phyloP scores from a whole-genome alignment of 306 rosid genomes.

The Amphicarpaea edgeworthii region DNA sequence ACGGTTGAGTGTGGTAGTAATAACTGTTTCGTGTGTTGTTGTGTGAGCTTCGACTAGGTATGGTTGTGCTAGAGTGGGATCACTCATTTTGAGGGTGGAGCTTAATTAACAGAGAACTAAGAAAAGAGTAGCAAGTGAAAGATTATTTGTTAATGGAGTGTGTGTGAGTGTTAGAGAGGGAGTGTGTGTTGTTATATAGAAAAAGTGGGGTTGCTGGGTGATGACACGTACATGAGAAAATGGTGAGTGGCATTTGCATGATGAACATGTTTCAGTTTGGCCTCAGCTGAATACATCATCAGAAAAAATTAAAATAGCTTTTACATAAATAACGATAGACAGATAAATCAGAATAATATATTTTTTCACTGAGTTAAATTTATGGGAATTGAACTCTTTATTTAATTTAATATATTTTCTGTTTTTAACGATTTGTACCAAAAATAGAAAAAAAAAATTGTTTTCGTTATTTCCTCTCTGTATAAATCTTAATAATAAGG shows the following conservation, averaged over 20 bases:
- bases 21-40: neutral
- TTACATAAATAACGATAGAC: neutral
- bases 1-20: neutral
- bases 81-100: neutral
- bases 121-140: neutral
- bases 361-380: neutral
- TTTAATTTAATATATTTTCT: neutral
- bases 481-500: no score
- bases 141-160: neutral
- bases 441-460: neutral
- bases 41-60: neutral
- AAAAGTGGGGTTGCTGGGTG: neutral
- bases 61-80: neutral
- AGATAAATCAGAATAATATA: neutral
- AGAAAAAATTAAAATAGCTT: neutral
- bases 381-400: neutral
- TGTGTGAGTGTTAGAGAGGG: neutral
- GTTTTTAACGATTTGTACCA: neutral
- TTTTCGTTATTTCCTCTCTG: no score
- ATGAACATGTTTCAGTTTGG: slow-evolving; percentile 8
- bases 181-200: neutral
- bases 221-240: neutral
- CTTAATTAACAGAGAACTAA: neutral
- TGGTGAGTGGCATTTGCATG: neutral
- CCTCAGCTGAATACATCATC: neutral